Base-by-base conservation (phyloP, 2,329 filamentous ascomycete genomes). In the Pseudogymnoascus sp. region DNA sequence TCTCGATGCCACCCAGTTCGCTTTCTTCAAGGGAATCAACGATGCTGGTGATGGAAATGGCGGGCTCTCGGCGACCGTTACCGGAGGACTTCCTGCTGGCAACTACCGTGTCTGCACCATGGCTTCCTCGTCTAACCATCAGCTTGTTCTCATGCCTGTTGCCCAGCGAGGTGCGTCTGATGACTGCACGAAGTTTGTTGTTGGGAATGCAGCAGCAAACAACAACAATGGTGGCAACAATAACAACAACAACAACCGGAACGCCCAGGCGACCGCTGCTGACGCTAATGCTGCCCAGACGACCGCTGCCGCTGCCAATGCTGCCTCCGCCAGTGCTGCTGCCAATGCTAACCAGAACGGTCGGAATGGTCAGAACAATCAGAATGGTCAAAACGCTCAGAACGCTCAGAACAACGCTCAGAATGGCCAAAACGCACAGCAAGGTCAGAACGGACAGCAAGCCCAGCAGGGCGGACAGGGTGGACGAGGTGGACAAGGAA, bases 81-180 rank as follows among this genome's bases (percentile, higher is more conserved):
- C 73, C 33, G 74, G 71, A 60, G 78, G 77, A 62, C 74, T 79
- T 9, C 74, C 75, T 26, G 73, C 76, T 42, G 77, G 78, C 11
- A 75, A 72, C 61, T 79, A 79, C 65, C 73, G 78, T 61, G 71
- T 78, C n/a, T 80, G 78, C 70, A 78, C 78, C 7, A 74, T 80
- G 74, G 72, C 72, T 57, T 71, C 73, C 38, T 68, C 78, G 13
- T 70, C 72, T 40, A 80, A 79, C 67, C 78, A 80, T 70, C 76
- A 78, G 59, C 74, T 76, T 60, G 76, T 77, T 23, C 64, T 76
- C 19, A 78, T 78, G 76, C 76, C 76, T 26, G 74, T 79, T 42
- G 78, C 78, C 38, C 77, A 78, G 69, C 73, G 78, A 64, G 78
- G 78, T 66, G 71, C 76, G 42, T 72, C 76, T 31, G 78, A 80